These are phyloP conservation scores for Paraphoma sp. DNA, from an alignment of 2,329 filamentous ascomycete genomes.

Conservation along the genomic window DNA sequence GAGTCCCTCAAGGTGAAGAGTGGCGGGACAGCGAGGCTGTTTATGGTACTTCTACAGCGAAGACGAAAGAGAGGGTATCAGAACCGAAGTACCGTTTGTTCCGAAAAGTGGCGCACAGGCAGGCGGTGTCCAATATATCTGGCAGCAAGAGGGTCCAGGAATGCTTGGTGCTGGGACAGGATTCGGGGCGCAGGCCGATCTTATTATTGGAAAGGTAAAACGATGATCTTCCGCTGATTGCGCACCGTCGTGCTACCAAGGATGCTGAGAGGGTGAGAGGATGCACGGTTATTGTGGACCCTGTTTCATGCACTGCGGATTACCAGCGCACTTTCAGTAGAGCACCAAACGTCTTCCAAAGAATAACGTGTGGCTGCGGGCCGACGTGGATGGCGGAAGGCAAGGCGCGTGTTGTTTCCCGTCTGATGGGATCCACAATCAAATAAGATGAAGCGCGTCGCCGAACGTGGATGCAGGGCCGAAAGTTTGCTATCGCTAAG, in stretches of 20 bases:
- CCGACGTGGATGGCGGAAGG: slow-evolving; percentile 29
- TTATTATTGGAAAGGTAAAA: slow-evolving; percentile 37
- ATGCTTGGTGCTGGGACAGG: slow-evolving; percentile 32
- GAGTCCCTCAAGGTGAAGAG: slow-evolving; percentile 6
- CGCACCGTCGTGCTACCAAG: slow-evolving; percentile 31
- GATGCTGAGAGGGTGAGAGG: slow-evolving; percentile 29
- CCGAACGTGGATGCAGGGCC: slow-evolving; percentile 10
- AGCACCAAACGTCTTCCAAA: slow-evolving; percentile 29
- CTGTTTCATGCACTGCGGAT: slow-evolving; percentile 30
- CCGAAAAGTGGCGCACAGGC: slow-evolving; percentile 24
- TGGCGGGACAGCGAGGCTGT: slow-evolving; percentile 6
- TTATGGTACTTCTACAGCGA: slow-evolving; percentile 9
- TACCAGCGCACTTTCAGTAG: slow-evolving; percentile 21
- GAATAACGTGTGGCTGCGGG: slow-evolving; percentile 35
- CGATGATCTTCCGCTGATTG: slow-evolving; percentile 42
- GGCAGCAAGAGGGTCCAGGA: slow-evolving; percentile 38
- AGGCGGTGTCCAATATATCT: slow-evolving; percentile 41
- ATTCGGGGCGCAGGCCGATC: slow-evolving; percentile 32
- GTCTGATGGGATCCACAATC: slow-evolving; percentile 26
- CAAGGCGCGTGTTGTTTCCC: slow-evolving; percentile 19
- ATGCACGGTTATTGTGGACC: slow-evolving; percentile 33
- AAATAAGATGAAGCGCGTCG: slow-evolving; percentile 30
- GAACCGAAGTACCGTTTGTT: slow-evolving; percentile 13
- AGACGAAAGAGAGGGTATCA: slow-evolving; percentile 9
- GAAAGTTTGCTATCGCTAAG: background rate